Evolutionary conservation across 2,329 filamentous ascomycete genomes (phyloP).

Genomic region (Xylariaceae sp.): DNA sequence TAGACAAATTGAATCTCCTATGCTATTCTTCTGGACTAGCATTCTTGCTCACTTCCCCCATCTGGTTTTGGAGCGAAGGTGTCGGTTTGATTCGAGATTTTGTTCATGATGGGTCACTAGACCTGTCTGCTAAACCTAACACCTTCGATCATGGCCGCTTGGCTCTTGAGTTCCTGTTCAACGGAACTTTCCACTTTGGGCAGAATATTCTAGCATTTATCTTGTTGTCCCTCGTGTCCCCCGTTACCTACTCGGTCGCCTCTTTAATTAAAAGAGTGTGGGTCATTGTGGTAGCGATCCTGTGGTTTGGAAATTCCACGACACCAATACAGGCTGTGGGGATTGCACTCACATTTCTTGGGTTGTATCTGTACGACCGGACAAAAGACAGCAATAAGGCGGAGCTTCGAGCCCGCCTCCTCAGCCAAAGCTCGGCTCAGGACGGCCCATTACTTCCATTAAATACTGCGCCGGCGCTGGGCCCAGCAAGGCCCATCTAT

Average conservation of each 20-base stretch:
- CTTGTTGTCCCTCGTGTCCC: constrained; percentile 89
- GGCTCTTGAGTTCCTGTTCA: constrained; percentile 90
- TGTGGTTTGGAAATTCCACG: constrained; percentile 95
- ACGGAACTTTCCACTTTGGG: constrained; percentile 93
- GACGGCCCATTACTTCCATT: constrained; percentile 70
- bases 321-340: constrained; percentile 83
- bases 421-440: constrained; percentile 55
- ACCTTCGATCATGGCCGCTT: constrained; percentile 78
- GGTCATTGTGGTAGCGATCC: constrained; percentile 90
- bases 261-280: constrained; percentile 97
- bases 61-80: constrained; percentile 94
- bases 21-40: constrained; percentile 97
- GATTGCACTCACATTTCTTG: constrained; percentile 87
- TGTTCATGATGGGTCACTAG: constrained; percentile 78
- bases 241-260: constrained; percentile 96
- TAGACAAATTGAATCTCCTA: constrained; percentile 95
- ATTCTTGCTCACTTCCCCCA: constrained; percentile 84
- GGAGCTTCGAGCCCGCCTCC: constrained; percentile 78
- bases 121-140: constrained; percentile 64
- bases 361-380: constrained; percentile 94
- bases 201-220: constrained; percentile 97
- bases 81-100: constrained; percentile 79
- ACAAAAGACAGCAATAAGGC: constrained; percentile 88
- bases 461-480: constrained; percentile 51
- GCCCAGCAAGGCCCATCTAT: constrained; percentile 44